Base-by-base conservation (phyloP, 2,329 filamentous ascomycete species). In the Fusarium domesticum region DNA sequence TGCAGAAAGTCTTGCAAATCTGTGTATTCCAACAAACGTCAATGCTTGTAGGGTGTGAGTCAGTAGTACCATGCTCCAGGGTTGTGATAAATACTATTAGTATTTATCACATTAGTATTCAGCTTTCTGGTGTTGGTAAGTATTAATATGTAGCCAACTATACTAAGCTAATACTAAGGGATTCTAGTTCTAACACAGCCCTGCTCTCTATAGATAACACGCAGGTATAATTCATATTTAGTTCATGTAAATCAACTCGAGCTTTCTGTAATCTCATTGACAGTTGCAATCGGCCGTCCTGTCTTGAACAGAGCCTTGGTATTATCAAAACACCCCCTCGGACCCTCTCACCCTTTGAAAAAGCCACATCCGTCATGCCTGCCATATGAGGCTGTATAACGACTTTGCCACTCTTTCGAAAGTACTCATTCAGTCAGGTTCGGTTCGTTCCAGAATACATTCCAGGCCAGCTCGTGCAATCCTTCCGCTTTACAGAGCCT, bases 391-490 rank as follows among this genome's bases (percentile, higher is more conserved):
- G 72, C 52, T 73, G 70, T 2, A 73, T 40, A 4, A 71, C 57
- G 3, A 72, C 67, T 43, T 67, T 68, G 18, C 73, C 67, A 38
- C 66, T 70, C 6, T 54, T 61, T 17, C 52, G 40, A 30, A 75
- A 73, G 35, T 67, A 72, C 0, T 63, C 62, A 23, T 70, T 62
- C 12, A 71, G 59, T 62, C 12, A 71, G 59, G 6, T 59, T 58
- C 1, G 73, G 74, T 48, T 77, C 75, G 15, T 71, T 61, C 37
- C 45, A 45, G 31, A 75, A 72, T 1, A 76, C 74, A 48, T n/a
- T 78, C 75, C 30, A 79, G 45, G 0, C 76, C 77, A 1, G 72
- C 74, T 5, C 71, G 60, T 1, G 63, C 61, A 2, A 79, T 48
- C 39, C 73, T 72, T 0, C 75, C 73, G 6, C 58, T 66, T 42